Conservation (phyloP, 2,329 filamentous ascomycete genomes). For the Fusarium subtropicale region DNA sequence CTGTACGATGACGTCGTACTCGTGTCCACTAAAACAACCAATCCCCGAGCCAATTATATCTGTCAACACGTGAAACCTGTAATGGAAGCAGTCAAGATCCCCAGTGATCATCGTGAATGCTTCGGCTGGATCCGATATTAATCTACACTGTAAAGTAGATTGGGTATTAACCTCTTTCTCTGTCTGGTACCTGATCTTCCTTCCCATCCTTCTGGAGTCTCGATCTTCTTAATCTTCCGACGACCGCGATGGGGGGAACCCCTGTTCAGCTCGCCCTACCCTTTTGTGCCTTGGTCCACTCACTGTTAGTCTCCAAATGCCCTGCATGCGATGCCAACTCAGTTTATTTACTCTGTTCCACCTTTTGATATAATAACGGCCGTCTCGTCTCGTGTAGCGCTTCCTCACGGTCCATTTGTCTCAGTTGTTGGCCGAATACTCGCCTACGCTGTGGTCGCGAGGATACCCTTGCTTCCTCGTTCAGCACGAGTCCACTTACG, state of each 20-base stretch:
- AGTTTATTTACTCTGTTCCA: slow-evolving; percentile 9
- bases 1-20: slow-evolving; percentile 45
- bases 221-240: slow-evolving; percentile 17
- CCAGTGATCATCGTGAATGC: slow-evolving; percentile 41
- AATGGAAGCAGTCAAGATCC: slow-evolving; percentile 10
- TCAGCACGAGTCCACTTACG: slow-evolving; percentile 4
- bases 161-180: slow-evolving; percentile 30
- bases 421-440: slow-evolving; percentile 1
- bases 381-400: slow-evolving; percentile 8
- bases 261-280: slow-evolving; percentile 7
- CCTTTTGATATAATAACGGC: slow-evolving; percentile 12
- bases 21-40: slow-evolving; percentile 12
- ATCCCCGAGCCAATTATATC: slow-evolving; percentile 29
- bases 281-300: slow-evolving; percentile 29
- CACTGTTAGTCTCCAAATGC: slow-evolving; percentile 10
- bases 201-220: slow-evolving; percentile 3
- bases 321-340: slow-evolving; percentile 32
- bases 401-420: slow-evolving; percentile 17
- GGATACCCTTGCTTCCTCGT: slow-evolving; percentile 8
- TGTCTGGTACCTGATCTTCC: slow-evolving; percentile 29
- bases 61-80: slow-evolving; percentile 11
- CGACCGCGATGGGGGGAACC: neutral
- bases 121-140: slow-evolving; percentile 36
- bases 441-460: slow-evolving; percentile 4
- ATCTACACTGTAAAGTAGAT: slow-evolving; percentile 1